Base-by-base conservation (phyloP, 306 rosid genomes). In the Vigna trinervia region DNA sequence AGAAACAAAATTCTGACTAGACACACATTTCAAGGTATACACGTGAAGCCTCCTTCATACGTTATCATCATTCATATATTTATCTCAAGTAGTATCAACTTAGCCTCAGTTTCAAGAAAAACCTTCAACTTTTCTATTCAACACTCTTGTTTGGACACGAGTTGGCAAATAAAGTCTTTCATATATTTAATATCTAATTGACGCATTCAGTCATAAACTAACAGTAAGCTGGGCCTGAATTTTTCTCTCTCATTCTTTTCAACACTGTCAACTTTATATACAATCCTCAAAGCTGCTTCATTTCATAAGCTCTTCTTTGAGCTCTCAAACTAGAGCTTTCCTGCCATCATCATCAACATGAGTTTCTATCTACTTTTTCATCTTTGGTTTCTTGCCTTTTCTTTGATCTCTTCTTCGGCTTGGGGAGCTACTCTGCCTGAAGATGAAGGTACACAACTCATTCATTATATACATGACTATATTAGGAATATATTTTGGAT, bases 401-500 rank as follows among this genome's bases (percentile, higher is more conserved):
- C 38, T 59, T 75, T 52, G 9, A 38, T 76, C 62, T 38, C 74
- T 26, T 69, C 60, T 69, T 15, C 76, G 34, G 70, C 81, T 22
- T 22, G 28, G 73, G 81, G 78, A 63, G 85, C 85, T 53, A 76
- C 78, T 62, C 38, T 82, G 0, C 17, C 11, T 52, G 34, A 76
- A 70, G 78, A 70, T 4, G 85, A 82, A 82, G 85, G 85, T 82
- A 76, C 15, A 8, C 38, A 20, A 0, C 9, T 41, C 12, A 41
- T 41, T 41, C 46, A 34, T 34, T 34, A 34, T 34, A 34, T 34
- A 30, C 4, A 30, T 4, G 0, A 2, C 4, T 30, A 30, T 30
- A 32, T 32, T 32, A 34, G 38, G 6, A 34, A 34, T 34, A 34
- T 34, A 34, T 4, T 34, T 34, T 34, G 28, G 28, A 1, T 1